Percentiles rank a stretch among this genome's conserved stretches.
These are phyloP conservation scores for Neopestalotiopsis sp. DNA, from an alignment of 2,329 filamentous ascomycete genomes.

Conservation along the genomic window DNA sequence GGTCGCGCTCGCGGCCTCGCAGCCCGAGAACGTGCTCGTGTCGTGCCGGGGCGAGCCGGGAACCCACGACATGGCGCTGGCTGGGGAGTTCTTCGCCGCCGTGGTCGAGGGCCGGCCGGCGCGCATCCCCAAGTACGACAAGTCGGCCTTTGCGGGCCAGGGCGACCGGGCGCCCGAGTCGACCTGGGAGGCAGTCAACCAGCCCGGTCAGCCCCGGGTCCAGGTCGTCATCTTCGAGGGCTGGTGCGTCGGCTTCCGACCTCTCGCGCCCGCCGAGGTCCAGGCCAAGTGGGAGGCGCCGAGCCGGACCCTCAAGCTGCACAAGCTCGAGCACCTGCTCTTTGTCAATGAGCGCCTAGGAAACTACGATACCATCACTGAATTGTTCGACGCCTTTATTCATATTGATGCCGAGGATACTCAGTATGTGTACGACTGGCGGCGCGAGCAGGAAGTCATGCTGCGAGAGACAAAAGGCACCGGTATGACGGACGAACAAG, in stretches of 20 bases:
- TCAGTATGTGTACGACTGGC: slow-evolving; percentile 83
- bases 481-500: slow-evolving; percentile 84
- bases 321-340: slow-evolving; percentile 54
- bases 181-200: slow-evolving; percentile 66
- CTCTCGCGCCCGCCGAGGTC: slow-evolving; percentile 57
- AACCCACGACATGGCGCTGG: slow-evolving; percentile 77
- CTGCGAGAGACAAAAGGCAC: slow-evolving; percentile 69
- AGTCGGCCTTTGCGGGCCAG: slow-evolving; percentile 75
- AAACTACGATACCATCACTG: slow-evolving; percentile 54
- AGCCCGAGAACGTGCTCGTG: slow-evolving; percentile 76
- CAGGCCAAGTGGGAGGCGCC: slow-evolving; percentile 56
- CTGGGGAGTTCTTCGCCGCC: slow-evolving; percentile 62
- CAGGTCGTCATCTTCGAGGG: slow-evolving; percentile 83
- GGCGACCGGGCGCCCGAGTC: slow-evolving; percentile 73
- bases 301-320: slow-evolving; percentile 53
- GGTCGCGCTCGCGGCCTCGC: slow-evolving; percentile 62
- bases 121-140: slow-evolving; percentile 78
- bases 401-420: slow-evolving; percentile 73
- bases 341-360: slow-evolving; percentile 54
- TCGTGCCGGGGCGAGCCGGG: slow-evolving; percentile 85
- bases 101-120: slow-evolving; percentile 59
- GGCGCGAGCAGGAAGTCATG: slow-evolving; percentile 77
- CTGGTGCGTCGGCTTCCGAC: slow-evolving; percentile 86
- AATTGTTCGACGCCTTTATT: slow-evolving; percentile 58
- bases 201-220: slow-evolving; percentile 51